Base-by-base conservation (phyloP, 441 rosid species). In the Biscutella laevigata region DNA sequence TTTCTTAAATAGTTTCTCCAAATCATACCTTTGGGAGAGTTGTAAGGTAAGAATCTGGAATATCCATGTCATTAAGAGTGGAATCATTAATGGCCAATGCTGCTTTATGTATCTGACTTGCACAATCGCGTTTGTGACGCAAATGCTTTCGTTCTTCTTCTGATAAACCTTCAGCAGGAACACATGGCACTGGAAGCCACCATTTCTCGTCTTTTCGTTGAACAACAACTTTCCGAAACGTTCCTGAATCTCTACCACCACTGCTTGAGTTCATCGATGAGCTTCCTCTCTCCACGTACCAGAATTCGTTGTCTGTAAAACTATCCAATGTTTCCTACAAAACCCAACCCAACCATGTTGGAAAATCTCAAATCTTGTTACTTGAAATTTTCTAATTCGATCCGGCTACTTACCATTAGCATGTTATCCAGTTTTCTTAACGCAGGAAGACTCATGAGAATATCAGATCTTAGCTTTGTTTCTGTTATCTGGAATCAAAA, bases 141-240 rank as follows among this genome's bases (percentile, higher is more conserved):
- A 78, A 40, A 20, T 75, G 28, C 60, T 76, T 75, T 62, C 77
- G 71, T 21, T 79, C 73, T 17, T 75, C 74, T 48, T 77, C 81
- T 0, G 91, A 80, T 20, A 83, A 79, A 37, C 91, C 87, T 17
- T 52, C 72, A 5, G 70, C 62, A 40, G 92, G 85, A 37, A 94
- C 88, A 10, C 86, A 80, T 59, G 99, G 97, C 56, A 94, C 86
- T 0, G 99, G 97, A 11, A 94, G 80, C 97, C 99, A 94, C 99
- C 99, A 94, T 68, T 94, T 94, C 68, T 83, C 87, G 30, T 83
- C 83, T 44, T 78, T 76, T 19, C 75, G 62, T 49, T 76, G 78
- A 62, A 77, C 75, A 36, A 80, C 53, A 10, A 78, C 76, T 62
- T 74, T 78, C 4, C 86, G 62, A 41, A 85, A 88, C 4, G 94